Percentiles rank a stretch among this genome's conserved stretches.
Conservation (phyloP, 2,329 filamentous ascomycete species). For the Sporothrix protearum region DNA sequence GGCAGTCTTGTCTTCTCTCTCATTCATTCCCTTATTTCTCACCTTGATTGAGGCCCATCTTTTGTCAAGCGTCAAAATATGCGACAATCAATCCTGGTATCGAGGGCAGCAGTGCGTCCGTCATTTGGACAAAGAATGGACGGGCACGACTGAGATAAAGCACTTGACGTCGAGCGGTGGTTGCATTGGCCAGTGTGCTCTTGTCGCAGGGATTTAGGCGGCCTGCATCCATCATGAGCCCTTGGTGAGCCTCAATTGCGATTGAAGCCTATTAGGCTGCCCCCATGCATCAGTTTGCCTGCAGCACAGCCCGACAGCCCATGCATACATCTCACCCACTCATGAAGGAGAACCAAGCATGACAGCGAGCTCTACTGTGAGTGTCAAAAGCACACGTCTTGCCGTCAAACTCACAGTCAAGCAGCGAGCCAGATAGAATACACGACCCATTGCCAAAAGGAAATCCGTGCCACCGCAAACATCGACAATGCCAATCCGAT, state of each 20-base stretch:
- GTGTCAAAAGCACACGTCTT: neutral
- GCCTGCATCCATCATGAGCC: neutral
- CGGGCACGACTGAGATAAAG: neutral
- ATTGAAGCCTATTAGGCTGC: neutral
- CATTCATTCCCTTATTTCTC: neutral
- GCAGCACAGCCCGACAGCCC: neutral
- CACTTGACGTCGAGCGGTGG: neutral
- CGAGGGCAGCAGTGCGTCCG: neutral
- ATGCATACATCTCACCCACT: neutral
- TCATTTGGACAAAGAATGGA: neutral
- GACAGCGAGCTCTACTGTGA: neutral
- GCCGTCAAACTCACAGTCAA: neutral
- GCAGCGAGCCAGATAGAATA: neutral
- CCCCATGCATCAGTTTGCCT: neutral
- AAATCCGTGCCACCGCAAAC: neutral
- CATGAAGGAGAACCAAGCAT: too few relatives aligned
- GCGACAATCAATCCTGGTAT: neutral
- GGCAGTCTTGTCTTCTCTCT: too few relatives aligned
- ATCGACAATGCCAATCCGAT: conserved; percentile 12
- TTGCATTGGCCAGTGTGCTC: neutral
- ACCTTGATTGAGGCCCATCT: neutral
- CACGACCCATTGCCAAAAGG: neutral
- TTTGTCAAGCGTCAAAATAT: neutral
- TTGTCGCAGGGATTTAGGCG: neutral
- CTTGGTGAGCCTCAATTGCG: neutral